Percentiles rank a stretch among this genome's conserved stretches.
Evolutionary conservation across 768 basidiomycete species (phyloP).

Genomic region (Atractiella rhizophila): DNA sequence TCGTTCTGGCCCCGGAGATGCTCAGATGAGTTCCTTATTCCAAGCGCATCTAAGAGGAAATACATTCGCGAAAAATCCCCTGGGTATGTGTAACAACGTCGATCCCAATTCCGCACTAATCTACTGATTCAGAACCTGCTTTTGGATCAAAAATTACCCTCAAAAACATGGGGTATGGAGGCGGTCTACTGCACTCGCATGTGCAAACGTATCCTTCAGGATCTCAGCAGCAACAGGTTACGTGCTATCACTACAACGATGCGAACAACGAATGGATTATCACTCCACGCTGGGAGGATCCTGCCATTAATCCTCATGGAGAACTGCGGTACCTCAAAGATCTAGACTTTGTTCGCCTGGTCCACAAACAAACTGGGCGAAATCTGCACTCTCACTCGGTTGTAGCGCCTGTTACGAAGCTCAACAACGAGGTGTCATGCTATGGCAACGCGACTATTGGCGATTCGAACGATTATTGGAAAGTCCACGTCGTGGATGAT

Average conservation of each 20-base stretch:
- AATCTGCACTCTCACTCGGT: conserved; percentile 81
- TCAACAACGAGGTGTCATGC: conserved; percentile 71
- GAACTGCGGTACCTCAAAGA: conserved; percentile 45
- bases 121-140: conserved; percentile 38
- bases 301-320: conserved; percentile 37
- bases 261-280: conserved; percentile 81
- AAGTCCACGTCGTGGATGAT: conserved; percentile 82
- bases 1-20: conserved; percentile 83
- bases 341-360: conserved; percentile 54
- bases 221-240: conserved; percentile 82
- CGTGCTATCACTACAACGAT: conserved; percentile 99
- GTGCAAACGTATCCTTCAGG: conserved; percentile 83
- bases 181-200: conserved; percentile 87
- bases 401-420: conserved; percentile 64
- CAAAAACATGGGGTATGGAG: conserved; percentile 95
- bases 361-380: conserved; percentile 55
- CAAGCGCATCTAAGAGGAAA: conserved; percentile 88
- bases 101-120: background rate
- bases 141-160: conserved; percentile 72
- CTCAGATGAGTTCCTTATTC: conserved; percentile 96
- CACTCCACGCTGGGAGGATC: conserved; percentile 55
- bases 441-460: conserved; percentile 80
- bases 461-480: conserved; percentile 71
- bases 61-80: conserved; percentile 70
- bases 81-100: conserved; percentile 29